phyloP scores from a whole-genome alignment of 805 yeast genomes.

The Allodekkera sacchari region DNA sequence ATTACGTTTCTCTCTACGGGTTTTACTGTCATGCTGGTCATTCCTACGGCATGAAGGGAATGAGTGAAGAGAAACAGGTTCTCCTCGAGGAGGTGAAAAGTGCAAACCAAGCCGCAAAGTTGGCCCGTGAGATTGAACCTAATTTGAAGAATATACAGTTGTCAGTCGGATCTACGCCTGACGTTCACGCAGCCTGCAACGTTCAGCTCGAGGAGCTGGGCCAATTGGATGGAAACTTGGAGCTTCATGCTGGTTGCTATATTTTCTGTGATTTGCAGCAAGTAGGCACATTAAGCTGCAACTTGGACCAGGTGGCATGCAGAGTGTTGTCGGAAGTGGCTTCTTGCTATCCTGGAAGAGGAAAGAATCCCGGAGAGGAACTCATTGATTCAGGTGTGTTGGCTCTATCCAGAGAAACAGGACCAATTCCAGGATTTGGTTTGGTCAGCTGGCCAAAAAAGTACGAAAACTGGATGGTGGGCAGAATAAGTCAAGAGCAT shows the following conservation, averaged over 20 bases:
- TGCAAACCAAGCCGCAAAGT: slow-evolving; percentile 44
- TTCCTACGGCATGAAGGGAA: slow-evolving; percentile 44
- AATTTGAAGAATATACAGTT: slow-evolving; percentile 34
- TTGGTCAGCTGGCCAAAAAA: slow-evolving; percentile 25
- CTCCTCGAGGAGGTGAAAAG: slow-evolving; percentile 50
- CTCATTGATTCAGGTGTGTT: slow-evolving; percentile 68
- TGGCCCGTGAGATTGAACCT: slow-evolving; percentile 29
- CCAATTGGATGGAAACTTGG: slow-evolving; percentile 35
- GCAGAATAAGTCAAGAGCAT: slow-evolving; percentile 70
- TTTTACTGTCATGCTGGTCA: slow-evolving; percentile 79
- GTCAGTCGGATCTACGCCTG: slow-evolving; percentile 80
- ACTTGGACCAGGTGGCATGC: slow-evolving; percentile 37
- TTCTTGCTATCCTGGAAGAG: slow-evolving; percentile 51
- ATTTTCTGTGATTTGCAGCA: slow-evolving; percentile 71
- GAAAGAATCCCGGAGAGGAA: slow-evolving; percentile 48
- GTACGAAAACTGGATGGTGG: slow-evolving; percentile 50
- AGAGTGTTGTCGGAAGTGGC: slow-evolving; percentile 51
- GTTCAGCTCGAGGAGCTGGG: slow-evolving; percentile 12
- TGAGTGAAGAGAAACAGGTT: slow-evolving; percentile 36
- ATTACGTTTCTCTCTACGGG: slow-evolving; percentile 45
- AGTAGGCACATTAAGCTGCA: slow-evolving; percentile 56
- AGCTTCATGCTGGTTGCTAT: slow-evolving; percentile 78
- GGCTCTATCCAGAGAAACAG: slow-evolving; percentile 56
- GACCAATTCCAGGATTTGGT: slow-evolving; percentile 57
- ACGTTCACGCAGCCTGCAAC: slow-evolving; percentile 49